Evolutionary conservation across 352 stramenopile genomes (phyloP).

Genomic region (Phytophthora vignae): DNA sequence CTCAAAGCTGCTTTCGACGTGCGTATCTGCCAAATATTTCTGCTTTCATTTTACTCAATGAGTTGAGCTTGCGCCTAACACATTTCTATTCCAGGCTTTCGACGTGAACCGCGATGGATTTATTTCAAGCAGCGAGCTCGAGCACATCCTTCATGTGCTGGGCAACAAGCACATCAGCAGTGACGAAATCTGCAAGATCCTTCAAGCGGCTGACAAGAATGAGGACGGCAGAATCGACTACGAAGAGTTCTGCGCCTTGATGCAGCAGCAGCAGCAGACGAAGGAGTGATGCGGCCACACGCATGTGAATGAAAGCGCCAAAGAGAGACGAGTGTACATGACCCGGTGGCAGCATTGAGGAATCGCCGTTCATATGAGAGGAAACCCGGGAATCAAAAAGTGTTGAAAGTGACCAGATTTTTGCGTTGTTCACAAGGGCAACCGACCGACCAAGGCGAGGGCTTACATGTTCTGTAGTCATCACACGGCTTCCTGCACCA

Average conservation of each 20-base stretch:
- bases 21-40: conserved; percentile 7
- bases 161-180: conserved; percentile 57
- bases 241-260: conserved; percentile 80
- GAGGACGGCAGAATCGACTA: conserved; percentile 89
- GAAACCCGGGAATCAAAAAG: background rate
- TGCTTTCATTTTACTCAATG: background rate
- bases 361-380: background rate
- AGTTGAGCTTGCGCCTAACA: background rate
- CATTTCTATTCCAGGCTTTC: conserved; percentile 51
- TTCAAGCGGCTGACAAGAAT: conserved; percentile 81
- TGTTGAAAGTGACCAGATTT: background rate
- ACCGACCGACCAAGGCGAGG: no score
- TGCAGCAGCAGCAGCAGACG: conserved; percentile 41
- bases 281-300: conserved; percentile 5
- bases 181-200: conserved; percentile 66
- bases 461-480: no score
- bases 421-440: no score
- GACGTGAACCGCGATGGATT: conserved; percentile 77
- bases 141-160: conserved; percentile 68
- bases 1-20: conserved; percentile 73
- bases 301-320: background rate
- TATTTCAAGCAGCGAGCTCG: conserved; percentile 72
- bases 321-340: background rate
- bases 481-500: no score
- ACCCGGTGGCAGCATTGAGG: no score